Percentiles rank a stretch among this genome's conserved stretches.
These are phyloP conservation scores for Didymellaceae sp. DNA, from an alignment of 2,329 filamentous ascomycete species.

Conservation along the genomic window DNA sequence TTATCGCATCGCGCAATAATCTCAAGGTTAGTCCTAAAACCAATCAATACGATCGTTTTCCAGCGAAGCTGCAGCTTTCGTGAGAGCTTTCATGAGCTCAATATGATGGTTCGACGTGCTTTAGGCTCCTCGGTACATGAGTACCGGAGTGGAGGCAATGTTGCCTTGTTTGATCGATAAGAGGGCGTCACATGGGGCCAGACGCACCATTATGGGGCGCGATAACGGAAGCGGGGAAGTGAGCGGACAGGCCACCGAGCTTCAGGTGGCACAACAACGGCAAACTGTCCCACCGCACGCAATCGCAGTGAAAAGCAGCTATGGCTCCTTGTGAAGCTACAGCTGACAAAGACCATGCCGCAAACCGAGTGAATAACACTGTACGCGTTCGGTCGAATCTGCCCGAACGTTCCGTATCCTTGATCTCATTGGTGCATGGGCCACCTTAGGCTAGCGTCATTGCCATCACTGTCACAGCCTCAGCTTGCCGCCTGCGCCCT, in stretches of 20 bases:
- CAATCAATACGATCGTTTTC: not conserved
- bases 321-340: constrained; percentile 2
- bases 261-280: constrained; percentile 15
- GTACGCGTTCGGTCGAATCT: constrained; percentile 31
- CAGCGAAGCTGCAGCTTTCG: not conserved
- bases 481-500: constrained; percentile 38
- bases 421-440: constrained; percentile 42
- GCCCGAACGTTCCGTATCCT: constrained; percentile 44
- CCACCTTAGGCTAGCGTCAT: constrained; percentile 36
- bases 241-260: constrained; percentile 16
- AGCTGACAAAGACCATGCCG: constrained; percentile 26
- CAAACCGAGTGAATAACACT: constrained; percentile 12
- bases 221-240: constrained; percentile 40
- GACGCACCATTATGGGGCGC: constrained; percentile 23
- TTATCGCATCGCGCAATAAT: constrained; percentile 15
- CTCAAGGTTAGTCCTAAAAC: not conserved
- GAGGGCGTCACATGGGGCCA: constrained; percentile 31
- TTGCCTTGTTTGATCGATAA: constrained; percentile 30
- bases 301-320: constrained; percentile 3
- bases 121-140: constrained; percentile 10
- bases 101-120: not conserved
- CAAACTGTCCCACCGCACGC: not conserved
- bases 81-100: not conserved
- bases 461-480: constrained; percentile 46
- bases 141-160: constrained; percentile 21